Conservation (phyloP, 1,139 yeast genomes). For the Saccharomyces hybrid region DNA sequence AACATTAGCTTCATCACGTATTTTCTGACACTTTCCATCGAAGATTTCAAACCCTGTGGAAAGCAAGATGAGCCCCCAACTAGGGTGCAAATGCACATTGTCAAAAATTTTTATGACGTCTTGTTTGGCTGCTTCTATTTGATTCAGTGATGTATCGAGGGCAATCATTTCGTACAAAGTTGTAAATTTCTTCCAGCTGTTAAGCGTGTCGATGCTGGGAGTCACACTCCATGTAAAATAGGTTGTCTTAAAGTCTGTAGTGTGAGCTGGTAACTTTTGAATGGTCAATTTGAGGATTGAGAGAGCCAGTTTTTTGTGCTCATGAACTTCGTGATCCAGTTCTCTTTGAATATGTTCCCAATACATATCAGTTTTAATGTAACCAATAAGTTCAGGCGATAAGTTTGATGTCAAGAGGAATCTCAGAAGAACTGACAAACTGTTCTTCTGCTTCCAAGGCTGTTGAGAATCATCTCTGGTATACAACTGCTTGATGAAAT, state of each 20-base stretch:
- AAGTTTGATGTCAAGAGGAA: slow-evolving; percentile 32
- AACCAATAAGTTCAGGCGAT: slow-evolving; percentile 31
- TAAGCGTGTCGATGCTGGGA: slow-evolving; percentile 33
- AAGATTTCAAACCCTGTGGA: slow-evolving; percentile 73
- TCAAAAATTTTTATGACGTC: slow-evolving; percentile 57
- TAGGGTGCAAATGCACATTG: slow-evolving; percentile 47
- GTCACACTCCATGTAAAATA: slow-evolving; percentile 44
- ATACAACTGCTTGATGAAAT: slow-evolving; percentile 36
- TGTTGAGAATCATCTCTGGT: slow-evolving; percentile 16
- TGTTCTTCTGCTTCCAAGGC: slow-evolving; percentile 37
- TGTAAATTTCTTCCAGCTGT: slow-evolving; percentile 64
- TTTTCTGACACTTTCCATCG: slow-evolving; percentile 72
- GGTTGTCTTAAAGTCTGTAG: slow-evolving; percentile 21
- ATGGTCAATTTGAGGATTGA: slow-evolving; percentile 61
- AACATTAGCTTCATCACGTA: slow-evolving; percentile 54
- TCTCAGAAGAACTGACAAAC: slow-evolving; percentile 51
- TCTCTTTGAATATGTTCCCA: slow-evolving; percentile 58
- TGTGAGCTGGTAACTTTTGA: slow-evolving; percentile 24
- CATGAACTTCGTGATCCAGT: slow-evolving; percentile 52
- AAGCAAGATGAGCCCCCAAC: slow-evolving; percentile 67
- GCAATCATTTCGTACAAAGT: slow-evolving; percentile 76
- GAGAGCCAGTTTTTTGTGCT: slow-evolving; percentile 63
- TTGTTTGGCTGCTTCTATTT: slow-evolving; percentile 66
- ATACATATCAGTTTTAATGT: slow-evolving; percentile 39
- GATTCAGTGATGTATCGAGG: slow-evolving; percentile 80